These are phyloP conservation scores for Pyrenochaeta sp. DNA, from an alignment of 2,329 filamentous ascomycete species.

Conservation along the genomic window DNA sequence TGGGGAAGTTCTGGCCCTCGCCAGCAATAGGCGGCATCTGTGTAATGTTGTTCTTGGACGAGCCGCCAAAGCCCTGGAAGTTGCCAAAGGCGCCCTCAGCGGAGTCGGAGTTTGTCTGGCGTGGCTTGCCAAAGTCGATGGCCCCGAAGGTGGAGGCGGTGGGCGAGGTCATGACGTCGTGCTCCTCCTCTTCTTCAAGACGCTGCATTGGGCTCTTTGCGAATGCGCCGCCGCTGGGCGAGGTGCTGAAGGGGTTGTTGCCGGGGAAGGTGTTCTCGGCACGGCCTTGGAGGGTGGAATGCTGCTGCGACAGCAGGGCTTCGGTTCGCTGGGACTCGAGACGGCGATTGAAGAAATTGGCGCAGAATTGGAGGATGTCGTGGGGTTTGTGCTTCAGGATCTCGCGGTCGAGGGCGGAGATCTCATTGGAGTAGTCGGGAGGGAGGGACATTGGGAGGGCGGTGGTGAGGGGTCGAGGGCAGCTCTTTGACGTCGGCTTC, in stretches of 20 bases:
- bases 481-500: constrained; percentile 49
- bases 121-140: constrained; percentile 52
- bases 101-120: constrained; percentile 44
- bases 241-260: constrained; percentile 75
- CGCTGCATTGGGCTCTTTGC: constrained; percentile 64
- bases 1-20: constrained; percentile 77
- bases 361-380: constrained; percentile 75
- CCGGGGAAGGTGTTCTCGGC: constrained; percentile 80
- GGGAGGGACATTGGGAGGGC: constrained; percentile 50
- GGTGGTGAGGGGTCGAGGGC: constrained; percentile 46
- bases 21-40: constrained; percentile 55
- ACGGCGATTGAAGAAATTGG: constrained; percentile 72
- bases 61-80: constrained; percentile 46
- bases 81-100: constrained; percentile 53
- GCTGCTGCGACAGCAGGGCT: constrained; percentile 61
- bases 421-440: constrained; percentile 63
- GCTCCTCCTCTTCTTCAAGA: constrained; percentile 83
- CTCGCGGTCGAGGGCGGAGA: constrained; percentile 70
- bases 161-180: constrained; percentile 77
- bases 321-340: constrained; percentile 71
- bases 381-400: constrained; percentile 65
- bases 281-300: constrained; percentile 53
- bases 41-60: constrained; percentile 46
- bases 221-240: constrained; percentile 52
- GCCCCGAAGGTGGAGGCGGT: constrained; percentile 62